Percentiles rank a stretch among this genome's conserved stretches.
These are phyloP conservation scores for Teunomyces cretensis DNA, from an alignment of 805 yeast genomes.

Conservation along the genomic window DNA sequence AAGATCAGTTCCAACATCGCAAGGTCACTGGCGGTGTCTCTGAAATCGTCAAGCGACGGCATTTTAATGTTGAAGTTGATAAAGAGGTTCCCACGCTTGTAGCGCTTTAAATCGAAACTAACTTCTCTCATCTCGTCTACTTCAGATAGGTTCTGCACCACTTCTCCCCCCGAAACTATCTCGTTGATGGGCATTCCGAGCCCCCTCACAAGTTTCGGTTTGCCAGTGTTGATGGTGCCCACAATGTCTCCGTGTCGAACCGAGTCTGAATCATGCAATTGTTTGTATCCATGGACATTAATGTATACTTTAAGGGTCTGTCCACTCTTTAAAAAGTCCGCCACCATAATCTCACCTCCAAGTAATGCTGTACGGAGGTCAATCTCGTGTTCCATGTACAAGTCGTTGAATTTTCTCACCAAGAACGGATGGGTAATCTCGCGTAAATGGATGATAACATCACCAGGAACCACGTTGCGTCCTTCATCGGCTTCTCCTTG, in stretches of 20 bases:
- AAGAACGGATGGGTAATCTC: constrained; percentile 39
- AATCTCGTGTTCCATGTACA: constrained; percentile 44
- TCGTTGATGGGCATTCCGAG: constrained; percentile 62
- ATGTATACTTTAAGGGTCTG: constrained; percentile 28
- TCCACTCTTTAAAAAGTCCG: constrained; percentile 32
- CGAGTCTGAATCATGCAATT: constrained; percentile 13
- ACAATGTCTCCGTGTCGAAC: constrained; percentile 45
- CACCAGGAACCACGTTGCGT: constrained; percentile 59
- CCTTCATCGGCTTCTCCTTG: constrained; percentile 70
- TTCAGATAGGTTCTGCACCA: constrained; percentile 20
- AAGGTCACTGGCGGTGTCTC: constrained; percentile 20
- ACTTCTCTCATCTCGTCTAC: constrained; percentile 15
- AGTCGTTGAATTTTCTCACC: constrained; percentile 44
- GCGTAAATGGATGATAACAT: constrained; percentile 56
- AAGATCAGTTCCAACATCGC: constrained; percentile 17
- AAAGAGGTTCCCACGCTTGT: constrained; percentile 35
- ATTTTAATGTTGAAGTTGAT: constrained; percentile 39
- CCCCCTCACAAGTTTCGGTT: constrained; percentile 48
- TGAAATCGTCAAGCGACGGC: constrained; percentile 31
- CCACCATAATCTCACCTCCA: constrained; percentile 50
- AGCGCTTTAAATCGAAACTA: constrained; percentile 19
- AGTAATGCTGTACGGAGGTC: constrained; percentile 54
- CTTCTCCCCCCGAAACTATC: constrained; percentile 22
- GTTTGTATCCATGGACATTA: constrained; percentile 34
- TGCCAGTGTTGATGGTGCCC: constrained; percentile 52